A percentile compares a stretch with the other conserved stretches of the same genome.
Conservation (phyloP, 2,329 filamentous ascomycete species). For the Parafenestella ontariensis region DNA sequence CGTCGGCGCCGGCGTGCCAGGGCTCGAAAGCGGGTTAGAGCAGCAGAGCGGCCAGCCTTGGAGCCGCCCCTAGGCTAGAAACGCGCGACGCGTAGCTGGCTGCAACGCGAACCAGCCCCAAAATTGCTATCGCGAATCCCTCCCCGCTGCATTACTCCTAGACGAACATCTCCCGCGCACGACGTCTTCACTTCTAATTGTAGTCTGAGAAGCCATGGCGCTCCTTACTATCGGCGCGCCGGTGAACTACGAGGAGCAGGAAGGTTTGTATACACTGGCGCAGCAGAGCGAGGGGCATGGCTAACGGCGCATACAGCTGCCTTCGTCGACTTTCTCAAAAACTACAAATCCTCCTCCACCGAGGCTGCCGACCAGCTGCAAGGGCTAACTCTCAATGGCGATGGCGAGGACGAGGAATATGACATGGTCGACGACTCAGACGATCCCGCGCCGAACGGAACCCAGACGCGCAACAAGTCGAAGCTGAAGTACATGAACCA, state of each 20-base stretch:
- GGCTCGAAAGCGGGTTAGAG: constrained; percentile 32
- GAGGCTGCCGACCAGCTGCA: constrained; percentile 82
- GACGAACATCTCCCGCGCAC: constrained; percentile 13
- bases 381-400: constrained; percentile 84
- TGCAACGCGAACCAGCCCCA: constrained; percentile 35
- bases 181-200: constrained; percentile 5
- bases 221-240: constrained; percentile 79
- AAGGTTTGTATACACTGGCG: constrained; percentile 63
- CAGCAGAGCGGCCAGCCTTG: constrained; percentile 33
- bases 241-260: constrained; percentile 88
- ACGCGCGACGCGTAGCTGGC: constrained; percentile 30
- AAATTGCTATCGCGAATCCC: constrained; percentile 31
- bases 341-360: constrained; percentile 82
- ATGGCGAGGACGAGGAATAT: constrained; percentile 87
- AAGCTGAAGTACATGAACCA: constrained; percentile 88
- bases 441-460: constrained; percentile 59
- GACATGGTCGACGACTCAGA: constrained; percentile 89
- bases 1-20: constrained; percentile 25
- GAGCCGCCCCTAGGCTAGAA: constrained; percentile 14
- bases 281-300: constrained; percentile 18
- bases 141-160: constrained; percentile 19
- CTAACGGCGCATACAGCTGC: constrained; percentile 64
- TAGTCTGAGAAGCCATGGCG: constrained; percentile 69
- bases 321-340: constrained; percentile 85
- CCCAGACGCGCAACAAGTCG: constrained; percentile 54